These are phyloP conservation scores for Mycosphaerella sp. DNA, from an alignment of 2,329 filamentous ascomycete species.

Conservation along the genomic window DNA sequence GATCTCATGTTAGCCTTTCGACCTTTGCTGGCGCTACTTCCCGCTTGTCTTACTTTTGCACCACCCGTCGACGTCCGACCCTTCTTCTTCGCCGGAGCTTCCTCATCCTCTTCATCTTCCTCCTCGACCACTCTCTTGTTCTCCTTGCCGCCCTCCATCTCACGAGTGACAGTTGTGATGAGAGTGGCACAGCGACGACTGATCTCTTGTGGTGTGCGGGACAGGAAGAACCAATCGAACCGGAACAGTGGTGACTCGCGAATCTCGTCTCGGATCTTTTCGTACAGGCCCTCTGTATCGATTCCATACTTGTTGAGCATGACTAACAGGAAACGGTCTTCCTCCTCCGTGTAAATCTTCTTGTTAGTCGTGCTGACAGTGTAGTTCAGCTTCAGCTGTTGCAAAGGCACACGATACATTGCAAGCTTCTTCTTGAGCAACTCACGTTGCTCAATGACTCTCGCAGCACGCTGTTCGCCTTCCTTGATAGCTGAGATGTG, in stretches of 20 bases:
- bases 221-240: constrained; percentile 99
- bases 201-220: constrained; percentile 86
- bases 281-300: constrained; percentile 83
- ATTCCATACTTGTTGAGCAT: constrained; percentile 88
- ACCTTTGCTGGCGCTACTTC: neutral
- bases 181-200: constrained; percentile 88
- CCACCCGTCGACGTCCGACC: constrained; percentile 59
- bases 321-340: constrained; percentile 90
- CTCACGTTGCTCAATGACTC: constrained; percentile 86
- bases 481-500: constrained; percentile 84
- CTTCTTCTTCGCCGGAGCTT: constrained; percentile 86
- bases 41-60: constrained; percentile 60
- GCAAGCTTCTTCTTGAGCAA: constrained; percentile 92
- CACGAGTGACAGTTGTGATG: constrained; percentile 86
- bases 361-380: constrained; percentile 99
- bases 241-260: constrained; percentile 90
- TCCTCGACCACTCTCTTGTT: constrained; percentile 71
- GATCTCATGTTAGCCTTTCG: constrained; percentile 6
- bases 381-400: constrained; percentile 98
- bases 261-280: constrained; percentile 95
- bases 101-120: constrained; percentile 74
- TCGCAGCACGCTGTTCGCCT: constrained; percentile 81
- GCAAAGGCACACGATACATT: constrained; percentile 92
- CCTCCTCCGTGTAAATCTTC: constrained; percentile 98
- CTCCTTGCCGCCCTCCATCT: constrained; percentile 66